These are phyloP conservation scores for Oryza longistaminata DNA, from an alignment of 176 grass and related monocot species.

Conservation along the genomic window DNA sequence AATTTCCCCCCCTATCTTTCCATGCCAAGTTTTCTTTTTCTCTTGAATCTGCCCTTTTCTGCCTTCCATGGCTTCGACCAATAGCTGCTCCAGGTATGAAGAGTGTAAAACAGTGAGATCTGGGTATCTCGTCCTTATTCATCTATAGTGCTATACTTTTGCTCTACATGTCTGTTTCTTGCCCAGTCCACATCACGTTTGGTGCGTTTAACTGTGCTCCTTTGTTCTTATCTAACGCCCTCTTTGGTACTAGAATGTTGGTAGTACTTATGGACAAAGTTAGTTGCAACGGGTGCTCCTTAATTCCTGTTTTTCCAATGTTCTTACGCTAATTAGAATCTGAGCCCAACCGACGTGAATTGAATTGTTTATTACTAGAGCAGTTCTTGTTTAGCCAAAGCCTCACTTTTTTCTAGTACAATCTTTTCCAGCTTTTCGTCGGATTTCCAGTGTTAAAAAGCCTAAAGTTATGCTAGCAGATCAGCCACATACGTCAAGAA, in stretches of 20 bases:
- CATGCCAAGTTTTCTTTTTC: background rate
- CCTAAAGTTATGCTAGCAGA: background rate
- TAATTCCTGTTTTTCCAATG: conserved; percentile 2
- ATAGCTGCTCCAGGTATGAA: conserved; percentile 13
- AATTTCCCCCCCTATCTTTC: conserved; percentile 15
- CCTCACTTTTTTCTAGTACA: background rate
- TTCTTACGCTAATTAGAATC: conserved; percentile 18
- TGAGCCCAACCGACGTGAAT: background rate
- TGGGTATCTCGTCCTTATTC: conserved; percentile 20
- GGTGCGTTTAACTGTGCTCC: conserved; percentile 13
- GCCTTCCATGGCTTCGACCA: background rate
- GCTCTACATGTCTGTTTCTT: conserved; percentile 28
- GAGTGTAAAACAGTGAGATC: conserved; percentile 30
- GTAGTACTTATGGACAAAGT: background rate
- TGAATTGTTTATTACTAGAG: too few species aligned
- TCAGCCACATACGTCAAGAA: background rate
- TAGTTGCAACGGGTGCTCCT: conserved; percentile 22
- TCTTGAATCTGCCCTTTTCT: conserved; percentile 10
- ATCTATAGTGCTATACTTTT: conserved; percentile 43
- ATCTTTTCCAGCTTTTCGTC: background rate
- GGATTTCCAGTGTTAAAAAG: background rate
- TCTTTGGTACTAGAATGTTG: conserved; percentile 28
- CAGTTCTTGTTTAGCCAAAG: background rate
- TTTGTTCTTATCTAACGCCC: conserved; percentile 32
- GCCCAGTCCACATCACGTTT: conserved; percentile 34